Base-by-base conservation (phyloP, 192 early-diverging fungal species). In the Cetraspora pellucida region DNA sequence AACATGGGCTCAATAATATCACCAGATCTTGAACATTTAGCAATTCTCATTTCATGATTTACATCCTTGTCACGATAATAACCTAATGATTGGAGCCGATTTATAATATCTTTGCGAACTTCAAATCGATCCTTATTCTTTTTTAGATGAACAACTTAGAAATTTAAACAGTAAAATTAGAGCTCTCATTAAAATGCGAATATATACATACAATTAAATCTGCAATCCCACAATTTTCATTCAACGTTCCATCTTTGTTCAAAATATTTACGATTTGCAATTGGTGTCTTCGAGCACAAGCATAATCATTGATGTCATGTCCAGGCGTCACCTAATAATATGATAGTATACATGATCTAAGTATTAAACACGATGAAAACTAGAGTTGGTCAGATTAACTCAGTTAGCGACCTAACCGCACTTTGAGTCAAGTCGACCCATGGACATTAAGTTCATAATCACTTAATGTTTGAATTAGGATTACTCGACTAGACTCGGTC, bases 1-100 rank as follows among this genome's bases (percentile, higher is more conserved):
- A 98, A 81, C 81, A 98, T 85, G 4, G 95, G 97, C 78, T 99
- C 97, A 55, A 99, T 95, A 44, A 99, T 87, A 81, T 99, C 97
- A 21, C 93, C 93, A 0, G 97, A 96, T 54, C 97, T 84, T 37
- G 91, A 90, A 71, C 90, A 91, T 11, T 78, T 80, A 37, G 86
- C 91, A 43, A 92, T 78, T 47, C 93, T 90, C 83, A 95, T 95
- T 31, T 88, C 90, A 76, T 92, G 91, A 28, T 94, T 90, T 60
- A 93, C 90, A 75, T 89, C 84, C 77, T 89, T 96, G 13, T 90
- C 94, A 31, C 84, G 70, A 80, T 97, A 98, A 4, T 89, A 81
- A 0, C 90, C 89, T 16, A 87, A 80, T n/a, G 83, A 80, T 74
- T 84, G 86, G 14, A 99, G 83, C 10, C 80, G 85, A 27, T 87